These are phyloP conservation scores for Rubia occidens DNA, from an alignment of 305 asterid species.

Conservation along the genomic window DNA sequence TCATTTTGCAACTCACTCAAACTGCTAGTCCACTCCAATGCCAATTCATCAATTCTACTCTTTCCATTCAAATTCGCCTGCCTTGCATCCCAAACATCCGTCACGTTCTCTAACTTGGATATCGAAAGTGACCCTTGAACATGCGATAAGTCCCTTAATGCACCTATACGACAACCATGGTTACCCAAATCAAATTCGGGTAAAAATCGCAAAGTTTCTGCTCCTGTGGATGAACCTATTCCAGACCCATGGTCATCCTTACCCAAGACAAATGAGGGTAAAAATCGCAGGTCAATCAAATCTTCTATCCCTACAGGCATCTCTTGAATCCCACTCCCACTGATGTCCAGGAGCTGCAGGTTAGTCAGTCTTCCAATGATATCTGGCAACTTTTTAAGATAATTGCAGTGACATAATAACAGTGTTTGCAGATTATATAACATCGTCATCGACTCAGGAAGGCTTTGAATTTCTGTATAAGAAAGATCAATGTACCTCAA, in stretches of 20 bases:
- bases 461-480: conserved; percentile 10
- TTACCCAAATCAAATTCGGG: conserved; percentile 30
- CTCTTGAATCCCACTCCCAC: conserved; percentile 24
- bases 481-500: conserved; percentile 31
- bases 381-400: conserved; percentile 16
- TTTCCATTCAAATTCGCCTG: conserved; percentile 35
- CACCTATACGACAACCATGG: conserved; percentile 11
- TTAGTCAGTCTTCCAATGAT: conserved; percentile 14
- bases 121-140: conserved; percentile 34
- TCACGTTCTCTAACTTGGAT: conserved; percentile 32
- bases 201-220: conserved; percentile 24
- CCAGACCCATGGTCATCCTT: conserved; percentile 7
- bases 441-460: conserved; percentile 18
- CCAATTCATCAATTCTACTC: conserved; percentile 23
- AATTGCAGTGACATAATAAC: conserved; percentile 3
- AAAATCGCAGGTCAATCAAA: conserved; percentile 28
- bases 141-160: conserved; percentile 25
- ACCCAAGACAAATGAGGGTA: conserved; percentile 32
- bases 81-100: conserved; percentile 34
- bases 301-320: conserved; percentile 29
- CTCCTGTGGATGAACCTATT: conserved; percentile 12
- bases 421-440: conserved; percentile 24
- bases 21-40: conserved; percentile 30
- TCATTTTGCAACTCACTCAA: conserved; percentile 27
- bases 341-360: conserved; percentile 22